A percentile compares a stretch with the other conserved stretches of the same genome.
These are phyloP conservation scores for Cutaneotrichosporon cavernicola DNA, from an alignment of 1,284 basidiomycete genomes.

Conservation along the genomic window DNA sequence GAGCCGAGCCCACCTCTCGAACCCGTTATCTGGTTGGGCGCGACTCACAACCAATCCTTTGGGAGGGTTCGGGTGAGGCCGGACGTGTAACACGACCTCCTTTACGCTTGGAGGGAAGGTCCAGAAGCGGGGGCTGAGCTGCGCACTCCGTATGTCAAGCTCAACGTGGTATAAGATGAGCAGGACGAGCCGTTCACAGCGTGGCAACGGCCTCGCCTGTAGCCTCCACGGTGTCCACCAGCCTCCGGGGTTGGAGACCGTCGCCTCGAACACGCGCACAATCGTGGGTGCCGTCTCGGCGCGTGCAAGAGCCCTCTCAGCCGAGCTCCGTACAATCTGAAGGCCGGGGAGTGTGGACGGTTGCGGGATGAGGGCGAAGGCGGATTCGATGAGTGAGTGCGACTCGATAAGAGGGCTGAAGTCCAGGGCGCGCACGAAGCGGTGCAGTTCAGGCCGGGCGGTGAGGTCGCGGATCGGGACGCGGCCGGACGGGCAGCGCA, in stretches of 20 bases:
- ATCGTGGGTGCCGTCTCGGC: not conserved
- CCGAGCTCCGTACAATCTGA: not conserved
- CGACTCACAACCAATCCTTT: not conserved
- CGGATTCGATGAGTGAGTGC: not conserved
- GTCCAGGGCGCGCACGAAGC: not conserved
- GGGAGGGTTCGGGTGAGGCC: not conserved
- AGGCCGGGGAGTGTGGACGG: not conserved
- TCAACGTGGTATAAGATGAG: not conserved
- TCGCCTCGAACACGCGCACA: not conserved
- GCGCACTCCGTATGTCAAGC: not conserved
- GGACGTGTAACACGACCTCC: not conserved
- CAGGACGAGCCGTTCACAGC: not conserved
- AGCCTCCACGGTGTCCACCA: not conserved
- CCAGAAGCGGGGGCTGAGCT: slow-evolving; percentile 3
- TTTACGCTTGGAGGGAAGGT: not conserved
- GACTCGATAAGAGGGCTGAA: not conserved
- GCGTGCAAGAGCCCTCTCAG: not conserved
- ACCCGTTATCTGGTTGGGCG: not conserved
- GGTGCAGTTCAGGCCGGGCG: not conserved
- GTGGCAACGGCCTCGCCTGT: not conserved
- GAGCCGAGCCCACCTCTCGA: not conserved
- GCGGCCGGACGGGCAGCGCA: not conserved
- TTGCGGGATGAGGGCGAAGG: not conserved
- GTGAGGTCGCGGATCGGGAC: not conserved
- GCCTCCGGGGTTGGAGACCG: not conserved